Base-by-base conservation (phyloP, 2,329 filamentous ascomycete species). In the Clonostachys rosea region DNA sequence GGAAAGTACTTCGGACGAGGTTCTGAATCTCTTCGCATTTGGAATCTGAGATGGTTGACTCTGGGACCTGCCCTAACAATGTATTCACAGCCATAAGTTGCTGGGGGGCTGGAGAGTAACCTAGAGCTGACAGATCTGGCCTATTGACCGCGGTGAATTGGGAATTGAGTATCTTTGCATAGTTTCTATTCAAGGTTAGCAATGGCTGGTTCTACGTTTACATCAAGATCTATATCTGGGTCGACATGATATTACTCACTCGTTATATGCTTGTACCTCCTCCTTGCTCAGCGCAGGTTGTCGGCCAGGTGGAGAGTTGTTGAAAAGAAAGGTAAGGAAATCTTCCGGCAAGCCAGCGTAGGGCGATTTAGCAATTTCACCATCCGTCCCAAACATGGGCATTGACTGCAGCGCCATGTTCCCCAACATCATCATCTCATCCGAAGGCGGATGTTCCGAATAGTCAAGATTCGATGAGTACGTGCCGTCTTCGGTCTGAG, bases 1-100 rank as follows among this genome's bases (percentile, higher is more conserved):
- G 86, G 63, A 96, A 96, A 17, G 87, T 81, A 10, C 82, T 80
- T 48, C 80, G 83, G 63, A 97, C 92, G 44, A 95, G 77, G 45
- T 94, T 86, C 36, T 92, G 83, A 11, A 97, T 71, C 52, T 94
- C 86, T 60, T 86, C 83, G 51, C 90, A 86, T 70, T 95, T 96
- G 52, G 91, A 87, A 53, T 95, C 90, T 0, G 91, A 95, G 48
- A 97, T 77, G 8, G 87, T 79, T 5, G 86, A 86, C 59, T 95
- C 89, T 1, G 88, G 88, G 6, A 87, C 81, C 20, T 89, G 85
- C 60, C 95, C 91, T 24, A 95, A 76, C 37, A 95, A 77, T 56
- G 87, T 95, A 48, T 86, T 92, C 43, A 96, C 88, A 16, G 89
- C 88, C 91, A 95, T 96, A 35, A 91, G 84, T 58, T 95, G 88